Evolutionary conservation across 371 early-diverging fungal genomes (phyloP), one percentile per base, ranked within the genome.

Genomic region (Mortierella sp.): DNA sequence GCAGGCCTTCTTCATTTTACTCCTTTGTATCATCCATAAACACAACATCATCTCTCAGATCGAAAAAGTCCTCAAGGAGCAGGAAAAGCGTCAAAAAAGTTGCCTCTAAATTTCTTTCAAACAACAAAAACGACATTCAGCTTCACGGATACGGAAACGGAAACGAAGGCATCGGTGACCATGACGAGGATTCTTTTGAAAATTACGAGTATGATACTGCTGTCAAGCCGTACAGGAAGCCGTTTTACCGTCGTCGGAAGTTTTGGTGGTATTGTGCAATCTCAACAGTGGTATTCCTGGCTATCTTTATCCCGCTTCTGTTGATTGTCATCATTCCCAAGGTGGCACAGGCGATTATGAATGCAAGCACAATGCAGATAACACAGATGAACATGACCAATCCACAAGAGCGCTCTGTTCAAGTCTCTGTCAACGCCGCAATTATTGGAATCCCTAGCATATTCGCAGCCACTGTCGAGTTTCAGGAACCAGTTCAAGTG

Each of bases 241-340:
- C 79, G 1, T 79, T 79, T 45, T 79, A 79, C 51, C 40, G 64
- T 10, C 71, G 75, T 1, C 45, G 43, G 37, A 68, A 14, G 49
- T 79, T 74, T 32, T 79, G 79, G 79, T 40, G 66, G 55, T 18
- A 47, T 6, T 79, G 79, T 22, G 3, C 24, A 4, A 26, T 66
- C 1, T 57, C 58, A 3, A 74, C 75, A 18, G n/a, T 64, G 3
- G 2, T 79, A 26, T 74, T 64, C 22, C 47, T 79, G 1, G 74
- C 65, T 45, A 64, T 70, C 28, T 70, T 74, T 62, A 61, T 79
- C 0, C 79, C 79, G 5, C 28, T 79, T 3, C 37, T 74, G 11
- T 28, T 79, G n/a, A 49, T 79, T 10, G 71, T 74, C 52, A 68
- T 79, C 64, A 20, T 79, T 35, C 79, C 79, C 5, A 66, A 66